A percentile compares a stretch with the other conserved stretches of the same genome.
Conservation (phyloP, 2,329 filamentous ascomycete genomes). For the Microsporum canis region DNA sequence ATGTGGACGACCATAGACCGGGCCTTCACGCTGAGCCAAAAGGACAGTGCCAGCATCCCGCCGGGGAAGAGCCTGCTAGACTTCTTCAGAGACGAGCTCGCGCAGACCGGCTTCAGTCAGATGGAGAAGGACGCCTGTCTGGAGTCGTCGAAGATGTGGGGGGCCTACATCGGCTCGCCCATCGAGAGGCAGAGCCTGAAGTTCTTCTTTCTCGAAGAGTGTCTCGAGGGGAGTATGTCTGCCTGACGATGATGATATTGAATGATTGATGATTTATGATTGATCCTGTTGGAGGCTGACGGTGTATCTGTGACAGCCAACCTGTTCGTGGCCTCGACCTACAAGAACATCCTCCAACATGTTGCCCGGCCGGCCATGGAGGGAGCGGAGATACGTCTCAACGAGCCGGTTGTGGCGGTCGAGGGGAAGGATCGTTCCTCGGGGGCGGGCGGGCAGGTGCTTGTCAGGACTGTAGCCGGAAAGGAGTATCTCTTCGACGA, state of each 20-base stretch:
- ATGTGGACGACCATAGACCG: constrained; percentile 49
- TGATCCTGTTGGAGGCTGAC: constrained; percentile 5
- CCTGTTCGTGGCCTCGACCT: constrained; percentile 51
- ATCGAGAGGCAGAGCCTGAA: constrained; percentile 50
- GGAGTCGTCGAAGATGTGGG: constrained; percentile 50
- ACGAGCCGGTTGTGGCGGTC: constrained; percentile 34
- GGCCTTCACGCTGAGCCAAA: constrained; percentile 50
- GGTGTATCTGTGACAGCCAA: constrained; percentile 38
- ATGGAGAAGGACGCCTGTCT: constrained; percentile 40
- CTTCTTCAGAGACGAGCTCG: constrained; percentile 43
- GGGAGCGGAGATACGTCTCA: constrained; percentile 40
- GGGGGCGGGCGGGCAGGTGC: constrained; percentile 31
- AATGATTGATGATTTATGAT: background rate
- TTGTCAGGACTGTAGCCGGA: constrained; percentile 30
- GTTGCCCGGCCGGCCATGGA: constrained; percentile 40
- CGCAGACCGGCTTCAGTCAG: constrained; percentile 28
- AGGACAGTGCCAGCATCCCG: constrained; percentile 41
- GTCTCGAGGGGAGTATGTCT: constrained; percentile 46
- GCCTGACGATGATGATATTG: background rate
- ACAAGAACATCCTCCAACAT: constrained; percentile 45
- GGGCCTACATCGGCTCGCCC: constrained; percentile 51
- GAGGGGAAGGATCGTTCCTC: constrained; percentile 19
- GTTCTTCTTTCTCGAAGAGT: constrained; percentile 56
- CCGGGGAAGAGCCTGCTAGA: constrained; percentile 44
- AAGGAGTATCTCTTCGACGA: constrained; percentile 37